These are phyloP conservation scores for Vitis labrusca DNA, from an alignment of 164 flowering plant species.

Conservation along the genomic window DNA sequence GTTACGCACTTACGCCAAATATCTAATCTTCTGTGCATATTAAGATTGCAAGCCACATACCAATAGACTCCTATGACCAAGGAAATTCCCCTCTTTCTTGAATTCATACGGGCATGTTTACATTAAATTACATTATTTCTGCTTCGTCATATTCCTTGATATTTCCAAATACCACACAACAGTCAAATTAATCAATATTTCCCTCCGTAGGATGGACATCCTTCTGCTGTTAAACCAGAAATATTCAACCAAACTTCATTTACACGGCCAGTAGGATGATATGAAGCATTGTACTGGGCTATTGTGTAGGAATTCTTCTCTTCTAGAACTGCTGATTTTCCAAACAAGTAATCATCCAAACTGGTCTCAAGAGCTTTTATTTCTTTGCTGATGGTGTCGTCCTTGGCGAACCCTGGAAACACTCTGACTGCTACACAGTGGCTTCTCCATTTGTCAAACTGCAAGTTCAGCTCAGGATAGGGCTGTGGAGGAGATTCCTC, in stretches of 20 bases:
- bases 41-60: no score
- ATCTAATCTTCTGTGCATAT: no score
- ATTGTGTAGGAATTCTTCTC: conserved; percentile 17
- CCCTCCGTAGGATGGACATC: conserved; percentile 13
- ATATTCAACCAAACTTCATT: conserved; percentile 46
- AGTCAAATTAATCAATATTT: no score
- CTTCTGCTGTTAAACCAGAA: conserved; percentile 16
- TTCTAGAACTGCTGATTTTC: conserved; percentile 1
- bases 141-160: conserved; percentile 2
- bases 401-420: conserved; percentile 40
- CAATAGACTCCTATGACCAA: no score
- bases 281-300: conserved; percentile 42
- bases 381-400: conserved; percentile 27
- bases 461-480: conserved; percentile 29
- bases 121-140: background rate
- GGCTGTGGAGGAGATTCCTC: conserved; percentile 29
- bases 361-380: conserved; percentile 21
- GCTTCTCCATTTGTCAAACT: conserved; percentile 26
- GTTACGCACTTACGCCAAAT: no score
- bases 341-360: conserved; percentile 13
- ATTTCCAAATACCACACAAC: no score
- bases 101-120: background rate
- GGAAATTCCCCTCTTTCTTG: no score
- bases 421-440: conserved; percentile 38
- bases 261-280: conserved; percentile 25